Evolutionary conservation across 2,329 filamentous ascomycete genomes (phyloP).

Genomic region (Trichoderma sp.): DNA sequence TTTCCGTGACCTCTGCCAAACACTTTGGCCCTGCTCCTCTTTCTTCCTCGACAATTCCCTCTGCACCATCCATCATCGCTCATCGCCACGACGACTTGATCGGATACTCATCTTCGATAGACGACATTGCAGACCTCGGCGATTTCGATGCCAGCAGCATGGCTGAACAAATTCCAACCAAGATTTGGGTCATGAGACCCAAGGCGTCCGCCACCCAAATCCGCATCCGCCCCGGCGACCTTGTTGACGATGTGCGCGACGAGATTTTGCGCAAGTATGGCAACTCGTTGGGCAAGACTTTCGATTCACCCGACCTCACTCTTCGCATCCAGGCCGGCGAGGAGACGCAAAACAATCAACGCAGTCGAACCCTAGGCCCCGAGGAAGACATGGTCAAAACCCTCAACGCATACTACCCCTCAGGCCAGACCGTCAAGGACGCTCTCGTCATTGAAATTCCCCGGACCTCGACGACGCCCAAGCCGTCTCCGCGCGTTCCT

Average conservation of each 20-base stretch:
- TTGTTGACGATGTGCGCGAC: constrained; percentile 94
- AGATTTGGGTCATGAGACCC: constrained; percentile 93
- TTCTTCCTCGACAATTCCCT: background rate
- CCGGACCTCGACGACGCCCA: constrained; percentile 71
- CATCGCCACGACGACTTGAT: constrained; percentile 29
- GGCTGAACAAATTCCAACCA: constrained; percentile 64
- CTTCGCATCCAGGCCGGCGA: constrained; percentile 74
- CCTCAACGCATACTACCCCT: constrained; percentile 80
- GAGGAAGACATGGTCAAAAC: constrained; percentile 81
- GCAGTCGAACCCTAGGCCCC: constrained; percentile 73
- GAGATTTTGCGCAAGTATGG: constrained; percentile 90
- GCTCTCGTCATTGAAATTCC: constrained; percentile 83
- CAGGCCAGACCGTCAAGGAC: constrained; percentile 84
- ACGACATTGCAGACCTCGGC: background rate
- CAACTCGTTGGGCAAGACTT: constrained; percentile 85
- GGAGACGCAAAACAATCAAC: constrained; percentile 47
- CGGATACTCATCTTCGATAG: background rate
- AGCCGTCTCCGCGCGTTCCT: constrained; percentile 68
- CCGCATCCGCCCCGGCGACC: constrained; percentile 79
- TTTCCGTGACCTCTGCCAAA: background rate
- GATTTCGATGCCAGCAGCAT: constrained; percentile 51
- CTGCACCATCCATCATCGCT: constrained; percentile 25
- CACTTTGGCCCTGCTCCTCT: background rate
- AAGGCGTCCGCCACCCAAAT: constrained; percentile 85
- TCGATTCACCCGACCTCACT: constrained; percentile 86